Conservation (phyloP, 2,329 filamentous ascomycete species). For the Beauveria pseudobassiana region DNA sequence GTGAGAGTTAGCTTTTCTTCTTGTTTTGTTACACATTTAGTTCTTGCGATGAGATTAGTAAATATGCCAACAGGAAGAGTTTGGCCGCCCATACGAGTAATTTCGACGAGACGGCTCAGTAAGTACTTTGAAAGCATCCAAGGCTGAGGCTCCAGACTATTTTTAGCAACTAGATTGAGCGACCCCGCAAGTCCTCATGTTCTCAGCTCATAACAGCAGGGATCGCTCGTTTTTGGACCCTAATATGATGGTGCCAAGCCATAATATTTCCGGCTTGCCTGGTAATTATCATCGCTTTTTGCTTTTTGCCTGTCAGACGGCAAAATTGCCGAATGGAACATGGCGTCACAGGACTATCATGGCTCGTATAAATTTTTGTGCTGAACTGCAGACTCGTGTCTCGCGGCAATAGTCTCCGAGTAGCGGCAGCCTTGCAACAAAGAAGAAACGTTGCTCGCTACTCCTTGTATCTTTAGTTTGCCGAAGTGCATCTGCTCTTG, state of each 20-base stretch:
- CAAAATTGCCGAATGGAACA: background rate
- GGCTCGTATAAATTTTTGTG: background rate
- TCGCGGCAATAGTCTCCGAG: background rate
- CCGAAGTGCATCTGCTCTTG: background rate
- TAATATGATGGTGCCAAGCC: slow-evolving; percentile 1
- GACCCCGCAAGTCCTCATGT: background rate
- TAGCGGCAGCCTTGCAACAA: too few relatives aligned
- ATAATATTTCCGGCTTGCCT: background rate
- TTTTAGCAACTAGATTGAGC: background rate
- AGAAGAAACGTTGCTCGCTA: background rate
- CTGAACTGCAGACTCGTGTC: background rate
- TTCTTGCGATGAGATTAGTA: background rate
- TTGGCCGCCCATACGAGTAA: too few relatives aligned
- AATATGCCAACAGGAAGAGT: background rate
- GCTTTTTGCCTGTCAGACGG: background rate
- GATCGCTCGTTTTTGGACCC: background rate
- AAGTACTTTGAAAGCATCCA: background rate
- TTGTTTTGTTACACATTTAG: background rate
- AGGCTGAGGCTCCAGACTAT: background rate
- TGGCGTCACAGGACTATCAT: background rate
- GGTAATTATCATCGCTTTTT: background rate
- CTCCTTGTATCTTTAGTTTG: background rate
- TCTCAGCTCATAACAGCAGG: too few relatives aligned
- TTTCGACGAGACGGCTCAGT: too few relatives aligned
- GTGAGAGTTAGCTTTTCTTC: background rate